phyloP scores from a whole-genome alignment of 495 filamentous ascomycete species.

The Sordaria brevicollis region DNA sequence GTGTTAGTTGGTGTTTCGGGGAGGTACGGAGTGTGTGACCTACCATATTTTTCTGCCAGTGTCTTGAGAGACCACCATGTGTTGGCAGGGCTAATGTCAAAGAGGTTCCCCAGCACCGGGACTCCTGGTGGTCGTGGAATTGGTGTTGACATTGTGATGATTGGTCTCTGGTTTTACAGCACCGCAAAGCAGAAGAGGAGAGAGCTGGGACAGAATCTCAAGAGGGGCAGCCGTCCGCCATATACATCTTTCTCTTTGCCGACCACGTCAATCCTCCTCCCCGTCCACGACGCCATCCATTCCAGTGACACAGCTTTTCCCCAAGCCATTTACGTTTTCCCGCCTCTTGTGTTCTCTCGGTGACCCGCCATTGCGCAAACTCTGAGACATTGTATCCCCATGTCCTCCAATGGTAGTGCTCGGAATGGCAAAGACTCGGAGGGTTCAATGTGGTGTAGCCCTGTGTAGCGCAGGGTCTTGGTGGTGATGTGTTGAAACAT shows the following conservation, averaged over 20 bases:
- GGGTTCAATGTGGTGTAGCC: not conserved
- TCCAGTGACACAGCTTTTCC: not conserved
- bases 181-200: not conserved
- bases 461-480: not conserved
- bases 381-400: not conserved
- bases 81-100: constrained; percentile 50
- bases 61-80: constrained; percentile 53
- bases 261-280: not conserved
- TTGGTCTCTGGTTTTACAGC: not conserved
- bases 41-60: constrained; percentile 50
- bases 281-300: not conserved
- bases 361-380: not conserved
- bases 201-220: not conserved
- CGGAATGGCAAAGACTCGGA: not conserved
- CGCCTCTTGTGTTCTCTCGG: not conserved
- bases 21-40: constrained; percentile 22
- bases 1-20: constrained; percentile 3
- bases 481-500: not conserved
- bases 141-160: constrained; percentile 25
- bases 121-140: constrained; percentile 60
- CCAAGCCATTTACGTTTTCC: not conserved
- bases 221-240: not conserved
- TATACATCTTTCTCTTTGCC: not conserved
- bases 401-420: not conserved
- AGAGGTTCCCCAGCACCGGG: constrained; percentile 59